A percentile compares a stretch with the other conserved stretches of the same genome.
Conservation (phyloP, 306 rosid genomes). For the Medicago truncatula region MtrunA17r5.0-ANR NC_053044.1:41767501-41768000, state of each 20-base stretch:
- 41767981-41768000: conserved; percentile 32
- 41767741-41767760: conserved; percentile 34
- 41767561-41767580: too few relatives aligned
- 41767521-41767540: background rate
- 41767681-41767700: conserved; percentile 16
- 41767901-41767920: conserved; percentile 96
- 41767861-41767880: conserved; percentile 99
- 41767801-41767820: conserved; percentile 97
- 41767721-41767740: conserved; percentile 21
- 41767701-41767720: conserved; percentile 27
- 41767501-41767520: conserved; percentile 10
- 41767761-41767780: conserved; percentile 36
- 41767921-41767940: conserved; percentile 83
- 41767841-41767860: conserved; percentile 96
- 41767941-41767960: conserved; percentile 83
- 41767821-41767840: conserved; percentile 94
- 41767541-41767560: background rate
- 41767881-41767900: conserved; percentile 97
- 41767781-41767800: conserved; percentile 67
- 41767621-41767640: conserved; percentile 14
- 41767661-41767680: conserved; percentile 22
- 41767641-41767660: conserved; percentile 29
- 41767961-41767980: background rate
- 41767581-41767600: conserved; percentile 11
- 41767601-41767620: background rate